Base-by-base conservation (phyloP, 768 basidiomycete genomes). In the Cystobasidium onofrii region DNA sequence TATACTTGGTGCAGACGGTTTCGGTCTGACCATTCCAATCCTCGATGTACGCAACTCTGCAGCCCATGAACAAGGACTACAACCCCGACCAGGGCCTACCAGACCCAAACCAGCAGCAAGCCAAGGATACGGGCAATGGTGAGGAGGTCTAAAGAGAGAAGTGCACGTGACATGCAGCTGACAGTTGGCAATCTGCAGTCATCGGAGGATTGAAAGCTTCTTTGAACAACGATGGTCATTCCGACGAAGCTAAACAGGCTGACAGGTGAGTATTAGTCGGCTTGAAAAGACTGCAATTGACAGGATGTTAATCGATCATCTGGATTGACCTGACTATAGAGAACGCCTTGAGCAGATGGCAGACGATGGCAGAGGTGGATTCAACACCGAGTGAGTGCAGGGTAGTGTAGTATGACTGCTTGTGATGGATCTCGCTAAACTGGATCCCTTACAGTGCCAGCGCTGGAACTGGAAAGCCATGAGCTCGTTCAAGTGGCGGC, bases 131-230 rank as follows among this genome's bases (percentile, higher is more conserved):
- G 4, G 61, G 61, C n/a, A 63, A 63, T 41, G 54, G 23, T 25
- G 23, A 50, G 23, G 46, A 17, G 25, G 25, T 57, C 54, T 6
- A 18, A 57, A 25, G 25, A 25, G 54, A 33, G 12, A 6, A 18
- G 31, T 18, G 54, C 23, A 57, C 25, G 54, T 57, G 54, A 57
- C 23, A 25, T 18, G 23, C 54, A 57, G 46, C 39, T 39, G 39
- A 39, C 15, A 39, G 6, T 39, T 39, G n/a, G n/a, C 39, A 39
- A 39, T 15, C 6, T 15, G 7, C 39, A 39, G 52, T 54, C n/a
- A 63, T 63, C 23, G 61, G 61, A 33, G 61, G 61, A 6, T 63
- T 33, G 31, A 63, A 63, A n/a, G 61, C 61, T 9, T 63, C 61
- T 27, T n/a, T 63, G n/a, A 41, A 15, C 61, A 63, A 63, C 33